A percentile compares a stretch with the other conserved stretches of the same genome.
Conservation (phyloP, 1,284 basidiomycete species). For the Sparassis latifolia region DNA sequence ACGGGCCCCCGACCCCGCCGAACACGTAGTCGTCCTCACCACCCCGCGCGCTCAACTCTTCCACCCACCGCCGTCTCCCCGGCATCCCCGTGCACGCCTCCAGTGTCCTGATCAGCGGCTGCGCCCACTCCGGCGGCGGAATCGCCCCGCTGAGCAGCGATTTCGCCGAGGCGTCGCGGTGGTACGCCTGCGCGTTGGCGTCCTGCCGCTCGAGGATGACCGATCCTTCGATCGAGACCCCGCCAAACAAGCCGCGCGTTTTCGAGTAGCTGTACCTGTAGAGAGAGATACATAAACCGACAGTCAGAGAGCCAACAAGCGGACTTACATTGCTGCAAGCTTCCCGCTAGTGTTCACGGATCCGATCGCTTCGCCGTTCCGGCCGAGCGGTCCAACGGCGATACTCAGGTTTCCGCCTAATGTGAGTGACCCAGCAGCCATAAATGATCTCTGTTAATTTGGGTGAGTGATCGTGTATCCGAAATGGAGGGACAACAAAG, state of each 20-base stretch:
- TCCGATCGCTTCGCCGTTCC: conserved; percentile 91
- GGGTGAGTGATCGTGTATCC: conserved; percentile 5
- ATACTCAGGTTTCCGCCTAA: conserved; percentile 92
- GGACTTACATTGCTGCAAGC: conserved; percentile 79
- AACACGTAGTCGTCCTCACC: conserved; percentile 46
- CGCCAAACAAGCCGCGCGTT: conserved; percentile 88
- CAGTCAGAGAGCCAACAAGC: neutral
- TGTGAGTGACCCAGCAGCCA: conserved; percentile 90
- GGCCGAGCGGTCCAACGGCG: conserved; percentile 89
- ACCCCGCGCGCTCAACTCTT: conserved; percentile 36
- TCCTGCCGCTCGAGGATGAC: conserved; percentile 94
- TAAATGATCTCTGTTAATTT: conserved; percentile 72
- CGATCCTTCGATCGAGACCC: conserved; percentile 83
- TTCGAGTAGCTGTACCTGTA: conserved; percentile 89
- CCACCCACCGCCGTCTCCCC: conserved; percentile 60
- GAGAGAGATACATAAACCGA: neutral
- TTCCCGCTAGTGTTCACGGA: conserved; percentile 83
- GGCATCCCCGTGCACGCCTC: conserved; percentile 69
- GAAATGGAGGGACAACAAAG: conserved; percentile 6
- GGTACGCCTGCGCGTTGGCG: conserved; percentile 79
- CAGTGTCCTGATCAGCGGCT: conserved; percentile 65
- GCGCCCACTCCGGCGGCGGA: conserved; percentile 74
- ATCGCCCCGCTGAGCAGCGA: conserved; percentile 76
- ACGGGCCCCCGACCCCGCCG: conserved; percentile 38
- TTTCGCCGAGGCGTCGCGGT: conserved; percentile 66